Base-by-base conservation (phyloP, 2,329 filamentous ascomycete genomes). In the Bimuria novae-zelandiae region DNA sequence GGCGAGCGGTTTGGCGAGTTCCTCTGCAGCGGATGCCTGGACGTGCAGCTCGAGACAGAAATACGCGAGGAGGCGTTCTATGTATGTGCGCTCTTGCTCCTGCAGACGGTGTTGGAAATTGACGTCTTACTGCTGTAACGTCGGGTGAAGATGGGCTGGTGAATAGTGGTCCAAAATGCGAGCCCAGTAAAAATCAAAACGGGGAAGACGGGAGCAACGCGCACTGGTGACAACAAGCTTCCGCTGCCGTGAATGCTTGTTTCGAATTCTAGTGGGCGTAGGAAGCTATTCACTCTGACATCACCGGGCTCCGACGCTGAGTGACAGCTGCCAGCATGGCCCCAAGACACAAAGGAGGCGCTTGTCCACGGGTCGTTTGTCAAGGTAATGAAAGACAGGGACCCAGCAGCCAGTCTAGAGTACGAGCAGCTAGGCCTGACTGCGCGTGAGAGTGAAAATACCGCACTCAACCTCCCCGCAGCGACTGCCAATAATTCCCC, bases 221-320 rank as follows among this genome's bases (percentile, higher is more conserved):
- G 22, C 30, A 36, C 17, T 32, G 33, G 45, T 23, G 45, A 48
- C 45, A 35, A 49, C 46, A 49, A 49, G 46, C 46, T 49, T 49
- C 46, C 27, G 46, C 46, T 29, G 44, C 33, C 33, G 46, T 27
- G 37, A 33, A 49, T 49, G 46, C 46, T 49, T 49, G 46, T 49
- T 41, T 49, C 25, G 16, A 41, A 23, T n/a, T n/a, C n/a, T n/a
- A n/a, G n/a, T n/a, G n/a, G 30, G 12, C 30, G 30, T 12, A n/a
- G 2, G 14, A 7, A 36, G 14, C n/a, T 4, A 36, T 12, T 7
- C 17, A 16, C 27, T 8, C 29, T 45, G 42, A 35, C 42, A 45
- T 45, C 29, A 36, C 32, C 42, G 22, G 1, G 8, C 32, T 23
- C n/a, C 11, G 21, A 21, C 30, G 7, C 19, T 3, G 40, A 4